Base-by-base conservation (phyloP, 768 basidiomycete genomes). In the Lactarius pseudohatsudake region DNA sequence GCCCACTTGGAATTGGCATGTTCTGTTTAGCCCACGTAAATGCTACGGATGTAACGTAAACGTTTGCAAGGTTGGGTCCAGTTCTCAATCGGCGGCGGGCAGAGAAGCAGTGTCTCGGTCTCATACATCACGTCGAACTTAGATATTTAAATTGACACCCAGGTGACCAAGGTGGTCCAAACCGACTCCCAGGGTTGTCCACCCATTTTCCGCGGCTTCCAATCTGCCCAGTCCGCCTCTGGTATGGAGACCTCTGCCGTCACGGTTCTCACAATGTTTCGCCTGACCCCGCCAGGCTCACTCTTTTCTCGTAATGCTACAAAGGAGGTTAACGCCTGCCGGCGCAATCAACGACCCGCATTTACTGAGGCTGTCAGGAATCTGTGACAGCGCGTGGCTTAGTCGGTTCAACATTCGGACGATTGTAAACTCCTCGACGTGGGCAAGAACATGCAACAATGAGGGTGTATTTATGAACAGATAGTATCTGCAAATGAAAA, bases 311-410 rank as follows among this genome's bases (percentile, higher is more conserved):
- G 72, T 0, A 71, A 59, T 34, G 55, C n/a, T 18, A 32, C 62
- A 16, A 55, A 60, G 26, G 26, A 26, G 26, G 26, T 26, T 26
- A 26, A 26, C 26, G 1, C 26, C 69, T 8, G 66, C 54, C 8
- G 70, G 64, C 11, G 38, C 56, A n/a, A 62, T 72, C 57, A 56
- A 47, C n/a, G 45, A 65, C 0, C 64, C 69, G 20, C 68, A 76
- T 30, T 62, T 76, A 2, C 64, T 77, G 22, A 54, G 73, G 54
- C 70, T 74, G 38, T 75, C 74, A 8, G 76, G 76, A 13, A 70
- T 77, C 43, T 76, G 76, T 2, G 64, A 71, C 28, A 18, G 61
- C 13, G 26, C 56, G 3, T 32, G 64, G 4, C 72, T 77, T 57
- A 20, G 55, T 6, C n/a, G 62, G 18, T 59, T 73, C 36, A 71